Conservation (phyloP, 371 early-diverging fungal genomes). For the Batkoa obscura region DNA sequence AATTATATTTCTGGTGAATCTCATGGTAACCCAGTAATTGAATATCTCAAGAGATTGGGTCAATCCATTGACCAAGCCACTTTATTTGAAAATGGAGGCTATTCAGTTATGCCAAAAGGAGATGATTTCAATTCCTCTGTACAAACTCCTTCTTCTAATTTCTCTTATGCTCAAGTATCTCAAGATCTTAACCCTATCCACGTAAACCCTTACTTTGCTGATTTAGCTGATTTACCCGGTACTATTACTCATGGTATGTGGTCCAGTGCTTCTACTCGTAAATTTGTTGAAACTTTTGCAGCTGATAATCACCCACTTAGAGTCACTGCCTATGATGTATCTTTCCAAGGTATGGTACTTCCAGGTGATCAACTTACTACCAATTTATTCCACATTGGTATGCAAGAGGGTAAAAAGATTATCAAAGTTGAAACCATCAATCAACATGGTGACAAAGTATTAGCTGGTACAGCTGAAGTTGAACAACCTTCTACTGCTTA, state of each 20-base stretch:
- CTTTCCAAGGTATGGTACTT: constrained; percentile 69
- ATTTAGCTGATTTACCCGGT: constrained; percentile 74
- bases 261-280: constrained; percentile 88
- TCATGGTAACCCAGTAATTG: constrained; percentile 66
- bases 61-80: constrained; percentile 61
- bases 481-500: constrained; percentile 82
- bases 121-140: constrained; percentile 63
- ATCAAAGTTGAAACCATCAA: constrained; percentile 82
- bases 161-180: constrained; percentile 71
- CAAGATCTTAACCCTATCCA: constrained; percentile 93
- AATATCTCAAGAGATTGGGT: constrained; percentile 61
- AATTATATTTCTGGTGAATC: constrained; percentile 51
- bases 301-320: constrained; percentile 87
- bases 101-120: constrained; percentile 75
- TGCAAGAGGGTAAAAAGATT: constrained; percentile 91
- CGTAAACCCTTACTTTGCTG: constrained; percentile 90
- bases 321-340: constrained; percentile 59
- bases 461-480: constrained; percentile 83
- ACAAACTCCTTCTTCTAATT: constrained; percentile 60
- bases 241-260: constrained; percentile 97
- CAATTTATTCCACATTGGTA: constrained; percentile 83
- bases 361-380: constrained; percentile 73
- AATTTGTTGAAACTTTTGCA: constrained; percentile 85
- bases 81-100: constrained; percentile 72
- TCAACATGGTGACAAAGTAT: constrained; percentile 66